Base-by-base conservation (phyloP, 208 protist species). In the Strigomonas culicis region DNA sequence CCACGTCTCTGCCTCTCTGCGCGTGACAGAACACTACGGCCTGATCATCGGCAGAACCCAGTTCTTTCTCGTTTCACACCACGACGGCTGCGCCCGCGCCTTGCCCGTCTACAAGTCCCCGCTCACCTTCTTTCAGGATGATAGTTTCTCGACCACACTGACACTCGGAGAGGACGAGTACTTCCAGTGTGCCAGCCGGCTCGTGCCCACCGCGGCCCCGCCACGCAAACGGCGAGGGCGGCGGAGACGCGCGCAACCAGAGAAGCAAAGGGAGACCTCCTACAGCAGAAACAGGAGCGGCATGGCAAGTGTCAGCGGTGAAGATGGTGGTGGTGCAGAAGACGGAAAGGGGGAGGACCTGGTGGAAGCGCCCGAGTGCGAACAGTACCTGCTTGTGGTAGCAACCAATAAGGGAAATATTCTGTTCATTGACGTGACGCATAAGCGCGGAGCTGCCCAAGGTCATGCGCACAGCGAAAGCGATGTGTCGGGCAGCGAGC, bases 121-220 rank as follows among this genome's bases (percentile, higher is more conserved):
- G n/a, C 41, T 36, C 17, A 34, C 49, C n/a, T n/a, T 67, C 43
- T 55, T 59, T 47, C 24, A 56, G 27, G 68, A 66, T 46, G 28
- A 21, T 7, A 21, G 15, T 4, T 73, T 73, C 56, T 2, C 57
- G 24, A 73, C 68, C 21, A 17, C 43, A 19, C 58, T 68, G 15
- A 47, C n/a, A 1, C 58, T 80, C 0, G 43, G 43, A 24, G 72
- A 75, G 17, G 75, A 69, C 15, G 75, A 81, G 25, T 36, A 53
- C 2, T 71, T 81, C 55, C 41, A 63, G 19, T 52, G 44, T 32
- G 61, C 53, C 13, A 74, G 69, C 36, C 36, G 52, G 28, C 43
- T 50, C 27, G 22, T 69, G 31, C 47, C 22, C 50, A 51, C 58
- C 4, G 24, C 39, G n/a, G 30, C 15, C 2, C 24, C 2, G n/a